Evolutionary conservation across 23 red algal genomes (phyloP).

Genomic region (Gracilaria vermiculophylla): DNA sequence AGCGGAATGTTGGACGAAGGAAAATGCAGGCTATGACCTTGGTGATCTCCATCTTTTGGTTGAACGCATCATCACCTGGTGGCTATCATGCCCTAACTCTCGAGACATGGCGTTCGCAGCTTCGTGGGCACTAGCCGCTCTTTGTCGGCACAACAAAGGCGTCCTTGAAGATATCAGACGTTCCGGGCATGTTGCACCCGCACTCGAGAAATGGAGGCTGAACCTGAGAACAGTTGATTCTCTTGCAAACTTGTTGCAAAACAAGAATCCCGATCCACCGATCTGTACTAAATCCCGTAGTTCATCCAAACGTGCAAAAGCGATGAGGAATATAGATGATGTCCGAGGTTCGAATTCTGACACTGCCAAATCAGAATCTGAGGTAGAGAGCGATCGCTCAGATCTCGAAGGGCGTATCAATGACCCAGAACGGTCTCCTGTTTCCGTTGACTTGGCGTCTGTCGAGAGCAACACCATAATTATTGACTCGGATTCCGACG

Average conservation of each 20-base stretch:
- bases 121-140: slow-evolving; percentile 13
- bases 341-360: background rate
- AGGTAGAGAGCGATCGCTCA: background rate
- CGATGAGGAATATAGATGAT: background rate
- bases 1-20: slow-evolving; percentile 46
- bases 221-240: background rate
- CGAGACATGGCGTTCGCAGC: background rate
- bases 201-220: background rate
- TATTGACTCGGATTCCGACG: background rate
- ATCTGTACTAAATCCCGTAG: background rate
- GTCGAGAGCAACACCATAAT: background rate
- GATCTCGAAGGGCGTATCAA: background rate
- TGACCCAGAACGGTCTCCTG: background rate
- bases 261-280: background rate
- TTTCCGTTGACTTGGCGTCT: background rate
- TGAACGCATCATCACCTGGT: background rate
- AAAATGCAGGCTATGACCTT: slow-evolving; percentile 33
- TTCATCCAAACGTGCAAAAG: background rate
- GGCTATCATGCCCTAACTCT: background rate
- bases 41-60: background rate
- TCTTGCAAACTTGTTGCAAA: background rate
- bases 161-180: background rate
- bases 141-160: background rate
- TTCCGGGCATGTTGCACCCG: background rate
- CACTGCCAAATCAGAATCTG: background rate